Evolutionary conservation across 2,329 filamentous ascomycete genomes (phyloP), one percentile per base, ranked within the genome.

Genomic region (Talaromyces piceae): DNA sequence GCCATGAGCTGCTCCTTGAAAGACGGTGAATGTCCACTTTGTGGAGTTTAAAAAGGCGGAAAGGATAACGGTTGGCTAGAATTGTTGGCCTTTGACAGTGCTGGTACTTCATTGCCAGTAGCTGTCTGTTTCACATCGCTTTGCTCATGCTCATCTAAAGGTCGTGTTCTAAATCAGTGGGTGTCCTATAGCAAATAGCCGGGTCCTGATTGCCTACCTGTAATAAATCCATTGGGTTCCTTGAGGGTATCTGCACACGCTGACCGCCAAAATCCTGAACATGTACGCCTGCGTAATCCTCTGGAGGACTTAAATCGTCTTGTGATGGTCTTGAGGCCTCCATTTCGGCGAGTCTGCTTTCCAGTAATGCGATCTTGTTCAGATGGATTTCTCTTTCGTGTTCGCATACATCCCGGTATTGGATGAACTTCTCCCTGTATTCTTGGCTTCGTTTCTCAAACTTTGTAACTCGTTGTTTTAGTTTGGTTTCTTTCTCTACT

Each of bases 401-500:
- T 4, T 65, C 58, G 51, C 67, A 68, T 1, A 59, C 59, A 16
- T 65, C 61, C n/a, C 62, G 65, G 41, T 67, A 67, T 47, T 69
- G 62, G 37, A 68, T 69, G 39, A 74, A 56, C 8, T 65, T 65
- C n/a, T 67, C 64, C 27, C 69, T 66, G 53, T 69, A 72, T 43
- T 72, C 68, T 47, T 71, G 66, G 8, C 69, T 64, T 25, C 69
- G 65, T 12, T 58, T 55, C 51, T 72, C 70, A 25, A 71, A 55
- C 47, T 67, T 70, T 30, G 62, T 57, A 37, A 72, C 69, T 50
- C 68, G 63, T 45, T 69, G 63, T 54, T 70, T 73, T 20, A 72
- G 56, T 47, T 63, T 70, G 6, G 62, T 62, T 57, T 74, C 72
- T 49, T 71, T 70, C 20, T 71, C 65, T 45, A 70, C 68, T 51